Base-by-base conservation (phyloP, 73 alveolate species). In the Stentor roeselii region DNA sequence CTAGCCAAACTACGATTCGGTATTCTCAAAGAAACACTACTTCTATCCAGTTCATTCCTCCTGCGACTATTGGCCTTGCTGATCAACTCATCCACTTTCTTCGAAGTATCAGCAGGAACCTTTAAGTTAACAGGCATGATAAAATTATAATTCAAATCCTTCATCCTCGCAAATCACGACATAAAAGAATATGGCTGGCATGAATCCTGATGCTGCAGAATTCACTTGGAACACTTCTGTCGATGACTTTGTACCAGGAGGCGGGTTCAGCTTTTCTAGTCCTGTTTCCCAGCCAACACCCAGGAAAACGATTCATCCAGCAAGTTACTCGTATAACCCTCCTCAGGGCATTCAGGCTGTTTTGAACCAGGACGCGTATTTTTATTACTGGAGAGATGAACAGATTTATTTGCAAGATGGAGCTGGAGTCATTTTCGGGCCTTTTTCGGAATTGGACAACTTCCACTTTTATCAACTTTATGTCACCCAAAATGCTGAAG, bases 201-300 rank as follows among this genome's bases (percentile, higher is more conserved):
- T 67, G 37, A 67, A 67, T 32, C 41, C 37, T 21, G 34, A 67
- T 67, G 80, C 80, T 0, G 80, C 80, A 21, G 80, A n/a, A 30
- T 67, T 67, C 80, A 34, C 21, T 27, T 67, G n/a, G 41, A 67
- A 67, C 80, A 21, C 37, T 21, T 14, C 21, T 34, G 80, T 40
- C 37, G 14, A 21, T 67, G 80, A 67, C 27, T 67, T 67, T 67
- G 80, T 67, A 21, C 80, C 80, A 50, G n/a, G n/a, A n/a, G n/a
- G n/a, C n/a, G n/a, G n/a, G n/a, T n/a, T n/a, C n/a, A 11, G 30
- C 21, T 6, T 11, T 6, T 21, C 67, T 50, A 11, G 30, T 6
- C 67, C 67, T 11, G 30, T 21, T 50, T 21, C 6, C 6, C 67
- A 50, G 67, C 21, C 6, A 6, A 50, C 67, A 11, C 67, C 67